Evolutionary conservation across 2,329 filamentous ascomycete genomes (phyloP).

Genomic region (Gremmenia infestans): DNA sequence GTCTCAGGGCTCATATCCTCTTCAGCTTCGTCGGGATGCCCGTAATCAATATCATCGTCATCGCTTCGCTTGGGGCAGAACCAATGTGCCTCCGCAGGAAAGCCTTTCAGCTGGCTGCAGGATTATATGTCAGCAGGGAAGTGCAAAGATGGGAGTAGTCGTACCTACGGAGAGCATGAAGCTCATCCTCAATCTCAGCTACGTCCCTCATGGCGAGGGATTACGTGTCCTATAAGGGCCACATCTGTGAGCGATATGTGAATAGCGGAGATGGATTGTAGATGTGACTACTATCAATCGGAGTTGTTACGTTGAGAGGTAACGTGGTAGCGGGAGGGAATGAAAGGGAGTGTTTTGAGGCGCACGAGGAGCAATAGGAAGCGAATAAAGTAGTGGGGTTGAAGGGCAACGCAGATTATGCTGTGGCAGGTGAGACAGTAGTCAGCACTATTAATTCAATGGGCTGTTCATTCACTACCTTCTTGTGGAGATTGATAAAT

Average conservation of each 20-base stretch:
- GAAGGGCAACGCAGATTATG: too few relatives aligned
- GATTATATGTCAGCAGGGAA: constrained; percentile 3
- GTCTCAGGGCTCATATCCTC: constrained; percentile 44
- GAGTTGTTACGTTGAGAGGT: not conserved
- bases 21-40: constrained; percentile 45
- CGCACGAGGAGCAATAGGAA: too few relatives aligned
- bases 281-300: not conserved
- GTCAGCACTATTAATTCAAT: too few relatives aligned
- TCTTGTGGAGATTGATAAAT: too few relatives aligned
- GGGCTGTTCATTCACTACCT: too few relatives aligned
- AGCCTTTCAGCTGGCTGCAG: constrained; percentile 27
- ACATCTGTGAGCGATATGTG: constrained; percentile 8
- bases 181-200: constrained; percentile 30
- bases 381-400: too few relatives aligned
- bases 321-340: not conserved
- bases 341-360: too few relatives aligned
- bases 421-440: too few relatives aligned
- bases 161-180: constrained; percentile 28
- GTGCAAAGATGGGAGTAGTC: not conserved
- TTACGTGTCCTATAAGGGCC: constrained; percentile 8
- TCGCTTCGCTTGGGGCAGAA: constrained; percentile 62
- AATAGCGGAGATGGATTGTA: not conserved
- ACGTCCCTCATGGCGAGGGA: constrained; percentile 25
- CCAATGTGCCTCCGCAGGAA: constrained; percentile 48
- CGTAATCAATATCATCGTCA: constrained; percentile 61